phyloP scores from a whole-genome alignment of 1,284 basidiomycete genomes.

The Stygiomarasmius scandens region DNA sequence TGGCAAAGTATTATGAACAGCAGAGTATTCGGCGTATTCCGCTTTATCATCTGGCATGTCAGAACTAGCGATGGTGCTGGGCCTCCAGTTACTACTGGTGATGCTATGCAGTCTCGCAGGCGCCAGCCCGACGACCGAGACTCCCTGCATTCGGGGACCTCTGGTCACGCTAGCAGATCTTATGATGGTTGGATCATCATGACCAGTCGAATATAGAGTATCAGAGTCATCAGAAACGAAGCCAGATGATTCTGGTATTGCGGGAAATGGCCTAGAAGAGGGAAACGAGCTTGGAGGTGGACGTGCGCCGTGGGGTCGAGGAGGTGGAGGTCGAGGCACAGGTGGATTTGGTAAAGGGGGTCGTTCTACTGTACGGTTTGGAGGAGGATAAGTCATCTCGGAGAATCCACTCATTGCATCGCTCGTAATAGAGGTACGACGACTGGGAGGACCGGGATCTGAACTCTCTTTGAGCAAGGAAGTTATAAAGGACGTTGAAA shows the following conservation, averaged over 20 bases:
- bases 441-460: conserved; percentile 26
- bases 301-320: conserved; percentile 28
- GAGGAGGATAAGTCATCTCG: conserved; percentile 54
- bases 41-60: conserved; percentile 10
- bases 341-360: conserved; percentile 14
- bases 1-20: conserved; percentile 5
- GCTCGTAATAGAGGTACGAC: conserved; percentile 35
- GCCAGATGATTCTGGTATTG: conserved; percentile 26
- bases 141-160: conserved; percentile 18
- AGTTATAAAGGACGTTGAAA: conserved; percentile 65
- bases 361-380: conserved; percentile 19
- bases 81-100: conserved; percentile 7
- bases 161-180: conserved; percentile 29
- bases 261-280: conserved; percentile 26
- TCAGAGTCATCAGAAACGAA: conserved; percentile 32
- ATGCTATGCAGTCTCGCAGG: conserved; percentile 29
- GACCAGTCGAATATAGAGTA: conserved; percentile 30
- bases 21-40: conserved; percentile 4
- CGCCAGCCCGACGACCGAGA: conserved; percentile 34
- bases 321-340: conserved; percentile 8
- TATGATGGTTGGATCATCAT: conserved; percentile 26
- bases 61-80: conserved; percentile 11
- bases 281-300: conserved; percentile 31
- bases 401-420: conserved; percentile 50
- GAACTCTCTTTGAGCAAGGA: conserved; percentile 51